Evolutionary conservation across 805 yeast species (phyloP), one percentile per base, ranked within the genome.

Genomic region (Saccharomyces mikatae): DNA sequence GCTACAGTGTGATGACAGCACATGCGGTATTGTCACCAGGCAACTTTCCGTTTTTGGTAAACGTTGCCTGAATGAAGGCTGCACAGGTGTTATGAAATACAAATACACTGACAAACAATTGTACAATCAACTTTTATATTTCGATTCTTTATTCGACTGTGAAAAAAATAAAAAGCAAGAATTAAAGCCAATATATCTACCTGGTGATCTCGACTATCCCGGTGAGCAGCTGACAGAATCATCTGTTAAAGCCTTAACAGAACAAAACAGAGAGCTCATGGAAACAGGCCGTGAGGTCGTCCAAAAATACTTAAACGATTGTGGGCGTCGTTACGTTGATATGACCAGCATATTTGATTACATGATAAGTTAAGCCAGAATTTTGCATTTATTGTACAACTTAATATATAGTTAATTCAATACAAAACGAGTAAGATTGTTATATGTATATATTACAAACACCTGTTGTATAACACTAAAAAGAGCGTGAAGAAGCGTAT

Each of bases 1-100:
- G 89, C 73, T 90, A 48, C 72, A 70, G 0, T 94, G 99, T 73
- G 95, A 87, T 68, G 97, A 94, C 62, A 67, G 82, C 5, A 79
- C 94, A 1, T 92, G 98, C 72, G 88, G 87, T 1, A 75, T 81
- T 52, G 76, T 77, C 14, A 91, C 97, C 0, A 78, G 96, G 58
- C 96, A 91, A 65, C 79, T 94, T 26, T 82, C 91, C 22, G 97
- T 91, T 3, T 89, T 88, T 64, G 98, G 98, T 52, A 82, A 84
- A 61, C 79, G 92, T 60, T 90, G 98, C 69, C 76, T 89, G 56
- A 46, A 69, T 69, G 55, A 78, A 77, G 63, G 74, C 44, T 79
- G 83, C 56, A 86, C 87, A 62, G 97, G 98, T 41, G 81, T 86
- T 10, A 86, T 90, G 89, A 75, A 81, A 56, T 87, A 83, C 69